A percentile compares a stretch with the other conserved stretches of the same genome.
These are phyloP conservation scores for Vitis labrusca DNA, from an alignment of 164 flowering plant species.

Conservation along the genomic window DNA sequence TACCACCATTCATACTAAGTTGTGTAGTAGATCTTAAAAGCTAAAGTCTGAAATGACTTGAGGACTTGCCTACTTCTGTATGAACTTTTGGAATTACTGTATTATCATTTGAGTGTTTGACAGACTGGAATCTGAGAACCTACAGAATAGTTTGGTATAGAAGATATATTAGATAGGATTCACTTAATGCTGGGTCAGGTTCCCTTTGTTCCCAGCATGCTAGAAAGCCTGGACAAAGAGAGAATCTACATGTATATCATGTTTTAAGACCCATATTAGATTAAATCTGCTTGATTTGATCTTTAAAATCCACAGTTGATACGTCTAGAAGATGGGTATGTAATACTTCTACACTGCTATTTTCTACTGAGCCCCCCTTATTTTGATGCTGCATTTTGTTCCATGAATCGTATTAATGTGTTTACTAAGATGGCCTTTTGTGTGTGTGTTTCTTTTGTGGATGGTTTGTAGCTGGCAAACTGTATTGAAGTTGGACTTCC, in stretches of 20 bases:
- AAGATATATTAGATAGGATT: too few relatives aligned
- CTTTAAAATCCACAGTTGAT: too few relatives aligned
- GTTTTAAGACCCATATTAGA: too few relatives aligned
- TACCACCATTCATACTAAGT: too few relatives aligned
- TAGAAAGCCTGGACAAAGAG: neutral
- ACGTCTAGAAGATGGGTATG: neutral
- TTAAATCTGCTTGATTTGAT: too few relatives aligned
- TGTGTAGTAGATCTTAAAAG: too few relatives aligned
- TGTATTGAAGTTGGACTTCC: constrained; percentile 91
- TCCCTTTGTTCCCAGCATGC: neutral
- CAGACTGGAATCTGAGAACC: neutral
- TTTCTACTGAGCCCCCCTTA: neutral
- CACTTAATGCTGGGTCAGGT: neutral
- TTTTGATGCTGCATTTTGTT: neutral
- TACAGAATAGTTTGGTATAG: neutral
- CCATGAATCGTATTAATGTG: neutral
- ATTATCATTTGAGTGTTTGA: neutral
- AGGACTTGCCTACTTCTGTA: too few relatives aligned
- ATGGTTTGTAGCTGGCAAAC: constrained; percentile 50
- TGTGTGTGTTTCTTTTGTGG: neutral
- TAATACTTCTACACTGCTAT: neutral
- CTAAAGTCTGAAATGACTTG: too few relatives aligned
- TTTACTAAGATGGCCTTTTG: neutral
- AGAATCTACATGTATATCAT: too few relatives aligned
- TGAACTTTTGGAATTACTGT: neutral